phyloP scores from a whole-genome alignment of 495 filamentous ascomycete genomes.

The Patellaria atrata region DNA sequence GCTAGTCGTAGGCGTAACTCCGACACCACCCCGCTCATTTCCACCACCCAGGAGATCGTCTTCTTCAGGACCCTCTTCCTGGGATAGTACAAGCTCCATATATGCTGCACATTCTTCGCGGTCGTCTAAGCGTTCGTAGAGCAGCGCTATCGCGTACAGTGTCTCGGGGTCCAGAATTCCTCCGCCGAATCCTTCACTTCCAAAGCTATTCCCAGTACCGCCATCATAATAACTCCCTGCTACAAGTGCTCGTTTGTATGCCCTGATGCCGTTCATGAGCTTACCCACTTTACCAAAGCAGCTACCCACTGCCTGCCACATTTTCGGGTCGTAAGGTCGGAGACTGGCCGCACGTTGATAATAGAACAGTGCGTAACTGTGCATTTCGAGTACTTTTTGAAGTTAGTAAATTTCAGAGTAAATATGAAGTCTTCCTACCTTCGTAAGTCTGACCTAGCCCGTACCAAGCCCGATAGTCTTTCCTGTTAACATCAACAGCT shows the following conservation, averaged over 20 bases:
- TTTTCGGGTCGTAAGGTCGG: slow-evolving; percentile 84
- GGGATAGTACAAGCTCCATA: slow-evolving; percentile 87
- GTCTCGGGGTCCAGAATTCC: slow-evolving; percentile 74
- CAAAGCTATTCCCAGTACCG: slow-evolving; percentile 27
- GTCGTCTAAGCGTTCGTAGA: slow-evolving; percentile 69
- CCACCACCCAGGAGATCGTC: slow-evolving; percentile 32
- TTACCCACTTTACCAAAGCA: slow-evolving; percentile 82
- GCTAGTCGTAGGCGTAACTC: slow-evolving; percentile 76
- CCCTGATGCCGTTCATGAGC: slow-evolving; percentile 75
- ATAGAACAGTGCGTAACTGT: slow-evolving; percentile 91
- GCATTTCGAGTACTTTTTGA: slow-evolving; percentile 94
- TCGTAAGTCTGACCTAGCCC: slow-evolving; percentile 96
- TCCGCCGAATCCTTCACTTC: slow-evolving; percentile 24
- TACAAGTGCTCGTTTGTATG: slow-evolving; percentile 78
- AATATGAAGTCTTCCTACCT: too few species aligned
- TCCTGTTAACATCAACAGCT: slow-evolving; percentile 89
- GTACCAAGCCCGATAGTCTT: slow-evolving; percentile 98
- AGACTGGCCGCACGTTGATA: slow-evolving; percentile 90
- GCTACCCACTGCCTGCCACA: slow-evolving; percentile 93
- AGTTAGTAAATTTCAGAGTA: too few species aligned
- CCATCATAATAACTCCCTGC: slow-evolving; percentile 70
- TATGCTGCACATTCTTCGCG: slow-evolving; percentile 70
- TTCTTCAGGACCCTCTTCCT: slow-evolving; percentile 57
- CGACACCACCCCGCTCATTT: slow-evolving; percentile 27
- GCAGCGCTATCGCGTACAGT: slow-evolving; percentile 71